A percentile compares a stretch with the other conserved stretches of the same genome.
phyloP scores from a whole-genome alignment of 495 filamentous ascomycete genomes.

The Chaetomium tenue region DNA sequence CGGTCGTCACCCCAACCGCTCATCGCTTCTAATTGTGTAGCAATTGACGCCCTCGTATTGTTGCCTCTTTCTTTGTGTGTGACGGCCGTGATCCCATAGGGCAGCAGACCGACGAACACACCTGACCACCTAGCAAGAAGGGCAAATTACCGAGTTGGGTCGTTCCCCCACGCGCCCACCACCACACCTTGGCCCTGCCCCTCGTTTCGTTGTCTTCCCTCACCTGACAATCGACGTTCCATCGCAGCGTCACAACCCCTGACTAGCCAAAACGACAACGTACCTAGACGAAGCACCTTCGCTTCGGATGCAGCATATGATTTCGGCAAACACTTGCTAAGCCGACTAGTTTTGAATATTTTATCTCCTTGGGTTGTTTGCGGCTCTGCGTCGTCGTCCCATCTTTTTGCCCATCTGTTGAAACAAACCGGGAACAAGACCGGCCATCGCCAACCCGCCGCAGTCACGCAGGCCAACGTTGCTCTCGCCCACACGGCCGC shows the following conservation, averaged over 20 bases:
- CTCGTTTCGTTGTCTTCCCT: slow-evolving; percentile 18
- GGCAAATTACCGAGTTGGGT: neutral
- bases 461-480: slow-evolving; percentile 16
- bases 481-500: neutral
- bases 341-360: neutral
- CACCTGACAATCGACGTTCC: slow-evolving; percentile 17
- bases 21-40: neutral
- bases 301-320: neutral
- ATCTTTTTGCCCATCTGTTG: slow-evolving; percentile 10
- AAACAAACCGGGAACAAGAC: slow-evolving; percentile 15
- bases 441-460: slow-evolving; percentile 13
- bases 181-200: slow-evolving; percentile 9
- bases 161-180: neutral
- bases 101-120: neutral
- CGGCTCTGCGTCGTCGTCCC: slow-evolving; percentile 6
- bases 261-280: neutral
- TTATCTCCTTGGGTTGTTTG: neutral
- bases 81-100: slow-evolving; percentile 4
- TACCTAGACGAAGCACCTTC: neutral
- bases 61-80: neutral
- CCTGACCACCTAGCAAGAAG: neutral
- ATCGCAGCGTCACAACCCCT: slow-evolving; percentile 16
- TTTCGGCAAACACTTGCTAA: neutral
- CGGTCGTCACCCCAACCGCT: neutral
- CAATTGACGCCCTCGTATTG: neutral